A percentile compares a stretch with the other conserved stretches of the same genome.
phyloP scores from a whole-genome alignment of 148 eudicot genomes.

The Hydrangea macrophylla region DNA sequence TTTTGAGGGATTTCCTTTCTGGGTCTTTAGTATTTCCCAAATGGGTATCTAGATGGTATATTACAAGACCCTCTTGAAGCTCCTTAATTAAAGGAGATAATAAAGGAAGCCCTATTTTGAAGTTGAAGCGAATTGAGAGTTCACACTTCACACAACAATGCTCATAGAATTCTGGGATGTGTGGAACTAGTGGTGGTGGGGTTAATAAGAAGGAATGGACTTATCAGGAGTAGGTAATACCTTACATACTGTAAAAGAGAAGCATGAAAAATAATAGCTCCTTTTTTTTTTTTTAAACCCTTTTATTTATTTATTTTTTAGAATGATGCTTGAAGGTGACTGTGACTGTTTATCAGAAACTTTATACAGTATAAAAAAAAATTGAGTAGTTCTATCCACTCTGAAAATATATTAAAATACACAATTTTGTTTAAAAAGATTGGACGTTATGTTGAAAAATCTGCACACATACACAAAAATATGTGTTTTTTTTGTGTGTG shows the following conservation, averaged over 20 bases:
- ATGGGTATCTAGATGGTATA: conserved; percentile 7
- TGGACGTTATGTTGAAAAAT: no score
- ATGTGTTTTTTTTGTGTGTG: no score
- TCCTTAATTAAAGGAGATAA: neutral
- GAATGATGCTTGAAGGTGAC: conserved; percentile 20
- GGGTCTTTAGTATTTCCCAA: conserved; percentile 9
- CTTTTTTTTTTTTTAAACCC: no score
- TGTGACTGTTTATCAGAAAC: conserved; percentile 12
- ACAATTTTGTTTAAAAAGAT: neutral
- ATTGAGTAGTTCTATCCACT: no score
- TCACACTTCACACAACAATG: conserved; percentile 10
- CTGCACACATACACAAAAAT: no score
- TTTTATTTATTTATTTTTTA: neutral
- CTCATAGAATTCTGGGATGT: conserved; percentile 25
- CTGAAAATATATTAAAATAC: conserved; percentile 2
- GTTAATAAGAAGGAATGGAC: conserved; percentile 44
- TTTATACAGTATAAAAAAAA: no score
- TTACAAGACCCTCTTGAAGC: neutral
- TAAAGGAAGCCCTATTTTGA: conserved; percentile 7
- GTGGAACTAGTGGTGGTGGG: conserved; percentile 22
- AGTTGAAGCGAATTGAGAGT: conserved; percentile 20
- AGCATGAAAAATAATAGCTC: no score
- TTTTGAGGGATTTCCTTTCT: conserved; percentile 8
- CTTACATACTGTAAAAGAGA: conserved; percentile 41
- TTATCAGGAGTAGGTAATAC: conserved; percentile 62